These are phyloP conservation scores for Nakaseomyces kungkrabaensis DNA, from an alignment of 1,139 yeast species.

Conservation along the genomic window DNA sequence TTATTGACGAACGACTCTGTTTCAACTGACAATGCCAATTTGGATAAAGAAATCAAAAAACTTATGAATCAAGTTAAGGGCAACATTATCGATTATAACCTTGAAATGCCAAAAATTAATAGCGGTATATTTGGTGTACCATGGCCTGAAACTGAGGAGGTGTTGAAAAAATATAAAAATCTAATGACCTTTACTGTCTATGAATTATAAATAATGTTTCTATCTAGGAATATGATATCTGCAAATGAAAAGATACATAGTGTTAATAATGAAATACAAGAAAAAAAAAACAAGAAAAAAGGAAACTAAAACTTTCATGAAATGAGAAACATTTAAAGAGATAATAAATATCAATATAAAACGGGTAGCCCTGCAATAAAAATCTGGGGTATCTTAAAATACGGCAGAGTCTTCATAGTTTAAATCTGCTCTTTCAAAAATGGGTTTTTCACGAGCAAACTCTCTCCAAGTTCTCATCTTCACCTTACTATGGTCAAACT, in stretches of 20 bases:
- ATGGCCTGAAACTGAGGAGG: conserved; percentile 57
- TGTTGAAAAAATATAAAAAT: conserved; percentile 33
- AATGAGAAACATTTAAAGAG: not conserved
- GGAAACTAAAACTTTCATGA: no score
- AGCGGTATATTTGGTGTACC: conserved; percentile 75
- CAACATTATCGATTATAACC: conserved; percentile 12
- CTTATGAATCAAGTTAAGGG: conserved; percentile 4
- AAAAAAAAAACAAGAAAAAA: no score
- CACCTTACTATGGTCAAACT: conserved; percentile 80
- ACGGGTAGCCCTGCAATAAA: not conserved
- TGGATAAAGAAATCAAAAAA: conserved; percentile 5
- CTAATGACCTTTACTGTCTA: conserved; percentile 31
- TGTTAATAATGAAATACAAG: no score
- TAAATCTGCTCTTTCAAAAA: not conserved
- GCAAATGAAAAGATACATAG: no score
- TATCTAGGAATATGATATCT: not conserved
- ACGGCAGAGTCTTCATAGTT: not conserved
- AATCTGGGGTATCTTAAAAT: not conserved
- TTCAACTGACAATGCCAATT: conserved; percentile 4
- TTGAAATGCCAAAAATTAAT: conserved; percentile 69
- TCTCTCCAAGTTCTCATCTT: conserved; percentile 92
- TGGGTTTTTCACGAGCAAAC: conserved; percentile 29
- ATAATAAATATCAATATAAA: no score
- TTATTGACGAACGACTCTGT: conserved; percentile 3
- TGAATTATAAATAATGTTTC: conserved; percentile 3